phyloP scores from a whole-genome alignment of 305 asterid species.

The Fraxinus latifolia region DNA sequence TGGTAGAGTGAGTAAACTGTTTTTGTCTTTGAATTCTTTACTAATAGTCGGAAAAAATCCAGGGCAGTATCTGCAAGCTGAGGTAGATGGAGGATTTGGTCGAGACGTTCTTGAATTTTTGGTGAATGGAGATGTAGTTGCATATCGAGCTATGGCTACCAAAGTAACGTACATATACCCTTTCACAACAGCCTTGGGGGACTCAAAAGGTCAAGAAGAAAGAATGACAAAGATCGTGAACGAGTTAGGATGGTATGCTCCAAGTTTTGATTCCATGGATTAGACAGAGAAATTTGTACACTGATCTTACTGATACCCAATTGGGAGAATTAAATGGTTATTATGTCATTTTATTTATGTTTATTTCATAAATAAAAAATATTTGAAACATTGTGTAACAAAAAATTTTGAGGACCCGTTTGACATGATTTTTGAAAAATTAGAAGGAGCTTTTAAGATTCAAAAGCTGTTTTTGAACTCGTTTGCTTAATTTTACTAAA shows the following conservation, averaged over 20 bases:
- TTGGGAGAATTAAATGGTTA: background rate
- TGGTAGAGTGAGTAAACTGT: background rate
- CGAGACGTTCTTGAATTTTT: conserved; percentile 76
- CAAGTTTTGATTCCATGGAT: conserved; percentile 71
- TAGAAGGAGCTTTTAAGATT: too few relatives aligned
- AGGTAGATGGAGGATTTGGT: conserved; percentile 90
- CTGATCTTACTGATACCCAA: background rate
- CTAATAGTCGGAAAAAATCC: conserved; percentile 23
- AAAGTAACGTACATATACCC: conserved; percentile 80
- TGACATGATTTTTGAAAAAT: too few relatives aligned
- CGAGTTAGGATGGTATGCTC: conserved; percentile 84
- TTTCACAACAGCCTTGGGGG: conserved; percentile 88
- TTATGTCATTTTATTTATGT: background rate
- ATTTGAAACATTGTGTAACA: background rate
- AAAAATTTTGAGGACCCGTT: background rate
- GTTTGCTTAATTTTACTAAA: too few relatives aligned
- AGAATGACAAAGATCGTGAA: conserved; percentile 56
- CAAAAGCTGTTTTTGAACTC: too few relatives aligned
- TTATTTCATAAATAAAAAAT: too few relatives aligned
- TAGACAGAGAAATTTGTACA: conserved; percentile 10
- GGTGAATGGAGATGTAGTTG: conserved; percentile 64
- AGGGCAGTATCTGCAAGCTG: conserved; percentile 76
- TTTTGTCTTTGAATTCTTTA: background rate
- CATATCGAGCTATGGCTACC: conserved; percentile 75
- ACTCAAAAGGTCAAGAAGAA: conserved; percentile 78